These are phyloP conservation scores for Vaccinium myrtillus DNA, from an alignment of 148 eudicot species.

Conservation along the genomic window DNA sequence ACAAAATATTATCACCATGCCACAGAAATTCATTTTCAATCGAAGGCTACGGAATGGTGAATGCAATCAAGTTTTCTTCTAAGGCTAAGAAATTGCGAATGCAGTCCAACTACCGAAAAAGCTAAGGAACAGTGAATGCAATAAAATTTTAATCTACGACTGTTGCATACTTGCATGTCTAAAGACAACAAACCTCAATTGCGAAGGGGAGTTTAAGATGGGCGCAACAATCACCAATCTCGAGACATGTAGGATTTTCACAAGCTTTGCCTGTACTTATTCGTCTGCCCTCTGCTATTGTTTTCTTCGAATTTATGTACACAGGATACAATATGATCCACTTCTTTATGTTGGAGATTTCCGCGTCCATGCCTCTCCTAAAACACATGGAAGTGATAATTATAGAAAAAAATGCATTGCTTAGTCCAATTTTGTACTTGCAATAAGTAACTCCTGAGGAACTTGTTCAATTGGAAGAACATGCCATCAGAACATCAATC, in stretches of 20 bases:
- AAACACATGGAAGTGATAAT: too few species aligned
- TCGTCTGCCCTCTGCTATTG: constrained; percentile 74
- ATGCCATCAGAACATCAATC: neutral
- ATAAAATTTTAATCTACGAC: neutral
- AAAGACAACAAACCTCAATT: constrained; percentile 52
- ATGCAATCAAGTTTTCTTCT: neutral
- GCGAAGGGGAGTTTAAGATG: constrained; percentile 58
- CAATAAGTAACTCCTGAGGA: too few species aligned
- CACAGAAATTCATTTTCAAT: neutral
- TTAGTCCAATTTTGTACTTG: too few species aligned
- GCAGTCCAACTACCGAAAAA: neutral
- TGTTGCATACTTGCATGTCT: neutral
- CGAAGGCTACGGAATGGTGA: neutral
- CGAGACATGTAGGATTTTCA: constrained; percentile 69
- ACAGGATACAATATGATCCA: constrained; percentile 74
- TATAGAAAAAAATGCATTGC: too few species aligned
- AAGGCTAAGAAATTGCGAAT: neutral
- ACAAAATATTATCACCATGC: neutral
- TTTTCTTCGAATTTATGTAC: constrained; percentile 79
- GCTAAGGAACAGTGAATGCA: neutral
- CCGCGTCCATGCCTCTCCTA: constrained; percentile 39
- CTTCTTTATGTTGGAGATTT: constrained; percentile 58
- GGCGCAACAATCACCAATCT: constrained; percentile 71
- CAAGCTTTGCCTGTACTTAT: constrained; percentile 69
- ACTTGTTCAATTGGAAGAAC: neutral